Evolutionary conservation across 352 stramenopile species (phyloP), one percentile per base, ranked within the genome.

Genomic region (Phytophthora quininea): DNA sequence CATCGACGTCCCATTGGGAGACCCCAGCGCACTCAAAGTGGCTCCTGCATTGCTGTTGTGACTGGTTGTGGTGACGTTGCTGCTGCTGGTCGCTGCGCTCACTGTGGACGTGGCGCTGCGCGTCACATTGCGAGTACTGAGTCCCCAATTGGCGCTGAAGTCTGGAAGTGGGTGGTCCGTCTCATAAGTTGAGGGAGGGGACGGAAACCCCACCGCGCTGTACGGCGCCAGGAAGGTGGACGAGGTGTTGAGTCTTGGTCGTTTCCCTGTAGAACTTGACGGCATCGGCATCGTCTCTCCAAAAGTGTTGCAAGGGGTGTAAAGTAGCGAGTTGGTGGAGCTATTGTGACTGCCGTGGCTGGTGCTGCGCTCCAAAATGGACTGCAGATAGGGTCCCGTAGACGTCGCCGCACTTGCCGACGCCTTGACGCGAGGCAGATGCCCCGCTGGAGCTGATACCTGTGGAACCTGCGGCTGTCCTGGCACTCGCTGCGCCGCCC

Each of bases 111-210:
- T 73, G 15, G 52, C 66, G 32, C 2, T 71, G 35, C 31, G 55
- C 15, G 60, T 27, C n/a, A 32, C 53, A 42, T 52, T 66, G 50
- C 65, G 62, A 61, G 35, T 62, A 12, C n/a, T 54, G 15, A 63
- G 74, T 1, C 60, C 56, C 74, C 74, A 88, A 66, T 79, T 79
- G 3, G 60, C 54, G 52, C 64, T 84, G n/a, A 83, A 81, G 60
- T 86, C 77, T 27, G 75, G 73, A n/a, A 86, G 31, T 15, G 73
- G 67, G 38, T 86, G 81, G 14, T 88, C 77, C 24, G 67, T 50
- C 27, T 88, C 77, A 54, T 81, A 83, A 9, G 43, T 27, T 37
- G 52, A 51, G 24, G 63, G 53, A 27, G 65, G 60, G 37, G 73
- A 78, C 9, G 67, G 55, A 48, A 71, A 79, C 11, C 68, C 62